Base-by-base conservation (phyloP, 805 yeast species). In the Monosporozyma servazzii region DNA sequence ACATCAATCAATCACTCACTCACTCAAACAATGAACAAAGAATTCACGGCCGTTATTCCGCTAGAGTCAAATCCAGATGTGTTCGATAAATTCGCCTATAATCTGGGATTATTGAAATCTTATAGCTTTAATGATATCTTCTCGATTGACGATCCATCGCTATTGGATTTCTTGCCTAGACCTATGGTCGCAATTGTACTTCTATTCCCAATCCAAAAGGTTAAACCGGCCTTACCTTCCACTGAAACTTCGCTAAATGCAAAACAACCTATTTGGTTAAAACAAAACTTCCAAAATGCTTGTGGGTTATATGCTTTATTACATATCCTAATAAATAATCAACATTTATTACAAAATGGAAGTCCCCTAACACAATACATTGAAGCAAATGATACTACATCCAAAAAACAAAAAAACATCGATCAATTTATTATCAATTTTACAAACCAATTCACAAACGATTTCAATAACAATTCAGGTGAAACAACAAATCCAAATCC, bases 241-340 rank as follows among this genome's bases (percentile, higher is more conserved):
- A 62, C 49, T 37, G 43, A 6, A 17, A 9, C 13, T 5, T 25
- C 20, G 6, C 9, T 2, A 4, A 31, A 13, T 8, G 30, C 29
- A 6, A 25, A n/a, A 5, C 17, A 11, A 9, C 54, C 69, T 59
- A 6, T 75, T n/a, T 93, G 98, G 97, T 80, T 82, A 59, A 81
- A 80, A 57, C 99, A 91, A 62, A 81, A 89, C 0, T 79, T 93
- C 17, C 79, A 78, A 55, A 91, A 91, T 64, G 95, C 95, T 0
- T 91, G 99, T 71, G 99, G 99, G 5, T 76, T 95, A 31, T 88
- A 86, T 67, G 98, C 96, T 0, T 66, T 93, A 45, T 70, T 91
- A 21, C 97, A 91, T 60, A 73, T 82, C 0, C 58, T 78, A 8
- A 65, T 75, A 5, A 74, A 74, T 42, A 66, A 66, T 48, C 57